Conservation (phyloP, 352 stramenopile species). For the Pythium chondricola region DNA sequence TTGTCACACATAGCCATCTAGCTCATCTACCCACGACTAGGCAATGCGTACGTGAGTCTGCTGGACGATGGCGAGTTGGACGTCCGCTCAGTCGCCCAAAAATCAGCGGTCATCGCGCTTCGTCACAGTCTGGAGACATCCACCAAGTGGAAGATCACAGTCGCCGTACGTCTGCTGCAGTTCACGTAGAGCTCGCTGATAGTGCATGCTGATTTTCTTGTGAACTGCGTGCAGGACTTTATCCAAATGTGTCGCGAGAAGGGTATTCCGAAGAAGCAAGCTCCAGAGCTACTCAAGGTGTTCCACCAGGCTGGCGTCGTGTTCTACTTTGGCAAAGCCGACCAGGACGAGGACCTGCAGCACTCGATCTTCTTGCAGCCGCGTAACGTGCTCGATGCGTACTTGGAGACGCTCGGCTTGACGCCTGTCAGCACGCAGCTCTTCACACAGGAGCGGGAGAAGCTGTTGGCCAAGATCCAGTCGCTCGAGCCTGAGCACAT, state of each 20-base stretch:
- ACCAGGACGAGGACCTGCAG: conserved; percentile 55
- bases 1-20: neutral
- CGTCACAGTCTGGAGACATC: conserved; percentile 62
- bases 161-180: conserved; percentile 23
- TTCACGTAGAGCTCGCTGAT: no score
- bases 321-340: conserved; percentile 75
- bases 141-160: conserved; percentile 77
- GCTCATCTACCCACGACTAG: conserved; percentile 4
- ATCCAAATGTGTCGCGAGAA: conserved; percentile 55
- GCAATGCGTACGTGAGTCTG: conserved; percentile 67
- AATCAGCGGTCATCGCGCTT: conserved; percentile 71
- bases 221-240: conserved; percentile 68
- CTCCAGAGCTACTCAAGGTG: conserved; percentile 57
- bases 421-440: conserved; percentile 61
- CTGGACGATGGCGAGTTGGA: conserved; percentile 73
- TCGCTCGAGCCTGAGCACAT: conserved; percentile 61
- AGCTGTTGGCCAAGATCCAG: conserved; percentile 60
- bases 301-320: conserved; percentile 76
- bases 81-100: conserved; percentile 70
- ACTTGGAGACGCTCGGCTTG: conserved; percentile 70
- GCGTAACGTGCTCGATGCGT: conserved; percentile 70
- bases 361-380: conserved; percentile 79
- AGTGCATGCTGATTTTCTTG: no score
- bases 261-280: conserved; percentile 84
- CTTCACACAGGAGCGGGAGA: conserved; percentile 57